Conservation (phyloP, 805 yeast species). For the Pichia nakasei region DNA sequence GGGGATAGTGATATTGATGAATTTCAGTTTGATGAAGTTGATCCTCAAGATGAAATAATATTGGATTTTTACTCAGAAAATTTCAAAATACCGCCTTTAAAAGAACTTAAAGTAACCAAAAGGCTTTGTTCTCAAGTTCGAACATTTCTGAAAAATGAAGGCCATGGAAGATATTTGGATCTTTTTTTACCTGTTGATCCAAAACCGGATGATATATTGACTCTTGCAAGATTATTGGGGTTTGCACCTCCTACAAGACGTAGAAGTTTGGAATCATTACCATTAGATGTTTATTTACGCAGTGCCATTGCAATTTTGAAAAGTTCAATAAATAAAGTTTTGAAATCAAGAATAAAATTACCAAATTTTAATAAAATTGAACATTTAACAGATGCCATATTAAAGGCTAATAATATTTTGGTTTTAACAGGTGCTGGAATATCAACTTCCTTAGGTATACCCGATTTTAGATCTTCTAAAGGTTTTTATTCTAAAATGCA, state of each 20-base stretch:
- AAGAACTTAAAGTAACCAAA: constrained; percentile 26
- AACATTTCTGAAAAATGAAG: constrained; percentile 47
- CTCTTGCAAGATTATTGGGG: constrained; percentile 56
- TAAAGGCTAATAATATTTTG: constrained; percentile 50
- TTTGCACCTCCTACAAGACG: constrained; percentile 25
- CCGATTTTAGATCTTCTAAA: constrained; percentile 83
- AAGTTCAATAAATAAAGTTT: constrained; percentile 56
- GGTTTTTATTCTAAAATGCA: constrained; percentile 71
- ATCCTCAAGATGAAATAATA: constrained; percentile 2
- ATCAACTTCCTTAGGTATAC: constrained; percentile 82
- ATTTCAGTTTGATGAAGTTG: constrained; percentile 5
- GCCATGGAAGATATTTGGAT: constrained; percentile 51
- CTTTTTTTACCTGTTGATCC: constrained; percentile 47
- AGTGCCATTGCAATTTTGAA: constrained; percentile 42
- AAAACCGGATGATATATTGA: constrained; percentile 46
- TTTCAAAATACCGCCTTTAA: constrained; percentile 13
- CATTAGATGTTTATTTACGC: constrained; percentile 12
- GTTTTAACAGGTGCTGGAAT: constrained; percentile 92
- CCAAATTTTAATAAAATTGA: constrained; percentile 48
- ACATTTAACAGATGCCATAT: constrained; percentile 45
- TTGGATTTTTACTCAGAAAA: constrained; percentile 5
- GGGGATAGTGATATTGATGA: constrained; percentile 11
- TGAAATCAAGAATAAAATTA: constrained; percentile 46
- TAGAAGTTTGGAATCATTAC: constrained; percentile 7
- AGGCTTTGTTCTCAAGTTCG: constrained; percentile 40